phyloP scores from a whole-genome alignment of 2,329 filamentous ascomycete species.

The Penicillium sp. region DNA sequence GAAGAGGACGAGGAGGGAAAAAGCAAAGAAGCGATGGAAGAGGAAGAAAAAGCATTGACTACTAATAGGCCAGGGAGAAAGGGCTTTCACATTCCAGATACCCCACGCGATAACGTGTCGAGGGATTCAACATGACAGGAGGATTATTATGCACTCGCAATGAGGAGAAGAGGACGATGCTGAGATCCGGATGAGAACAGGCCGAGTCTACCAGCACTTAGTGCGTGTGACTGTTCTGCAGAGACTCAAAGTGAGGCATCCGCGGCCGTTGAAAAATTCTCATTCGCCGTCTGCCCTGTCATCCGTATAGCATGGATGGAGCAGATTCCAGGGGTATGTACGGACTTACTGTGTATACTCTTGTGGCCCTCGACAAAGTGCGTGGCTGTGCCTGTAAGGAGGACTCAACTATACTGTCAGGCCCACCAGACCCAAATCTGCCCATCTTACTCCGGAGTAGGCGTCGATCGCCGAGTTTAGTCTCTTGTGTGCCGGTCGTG shows the following conservation, averaged over 20 bases:
- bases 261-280: conserved; percentile 12
- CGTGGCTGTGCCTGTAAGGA: conserved; percentile 26
- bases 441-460: conserved; percentile 1
- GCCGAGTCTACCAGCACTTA: not conserved
- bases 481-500: not conserved
- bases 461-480: conserved; percentile 13
- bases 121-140: conserved; percentile 7
- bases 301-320: not conserved
- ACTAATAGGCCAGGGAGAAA: not conserved
- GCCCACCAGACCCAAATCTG: not conserved
- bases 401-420: not conserved
- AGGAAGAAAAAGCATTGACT: conserved; percentile 12
- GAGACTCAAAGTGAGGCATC: conserved; percentile 9
- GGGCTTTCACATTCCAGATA: conserved; percentile 11
- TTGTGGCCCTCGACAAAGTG: not conserved
- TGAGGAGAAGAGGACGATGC: conserved; percentile 3
- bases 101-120: conserved; percentile 24
- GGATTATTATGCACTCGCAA: not conserved
- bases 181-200: conserved; percentile 7
- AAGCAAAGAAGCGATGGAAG: conserved; percentile 12
- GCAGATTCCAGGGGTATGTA: not conserved
- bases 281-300: not conserved
- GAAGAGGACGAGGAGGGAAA: conserved; percentile 20
- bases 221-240: not conserved
- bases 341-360: not conserved